Evolutionary conservation across 441 rosid species (phyloP).

Genomic region (Viola pubescens): DNA sequence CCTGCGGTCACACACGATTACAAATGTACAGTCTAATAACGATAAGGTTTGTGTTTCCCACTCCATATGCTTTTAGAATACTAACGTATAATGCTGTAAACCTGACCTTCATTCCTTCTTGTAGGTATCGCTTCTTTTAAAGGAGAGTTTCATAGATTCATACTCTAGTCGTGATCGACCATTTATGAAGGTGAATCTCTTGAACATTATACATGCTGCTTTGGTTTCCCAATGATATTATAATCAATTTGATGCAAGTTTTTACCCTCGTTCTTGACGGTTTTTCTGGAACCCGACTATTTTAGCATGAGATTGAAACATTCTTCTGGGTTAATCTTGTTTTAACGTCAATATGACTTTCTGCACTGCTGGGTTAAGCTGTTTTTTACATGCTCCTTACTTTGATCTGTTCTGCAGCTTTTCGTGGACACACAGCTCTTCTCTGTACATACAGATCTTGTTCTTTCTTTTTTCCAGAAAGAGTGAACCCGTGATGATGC

Average conservation of each 20-base stretch:
- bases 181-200: slow-evolving; percentile 59
- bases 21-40: slow-evolving; percentile 83
- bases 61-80: neutral
- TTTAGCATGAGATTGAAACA: neutral
- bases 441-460: slow-evolving; percentile 91
- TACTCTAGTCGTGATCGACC: slow-evolving; percentile 64
- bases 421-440: slow-evolving; percentile 96
- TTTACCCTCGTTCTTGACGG: neutral
- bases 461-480: slow-evolving; percentile 88
- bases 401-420: slow-evolving; percentile 40
- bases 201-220: neutral
- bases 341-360: neutral
- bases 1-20: slow-evolving; percentile 82
- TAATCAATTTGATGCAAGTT: neutral
- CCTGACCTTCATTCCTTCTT: slow-evolving; percentile 6
- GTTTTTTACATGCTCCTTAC: neutral
- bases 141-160: slow-evolving; percentile 89
- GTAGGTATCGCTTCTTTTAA: slow-evolving; percentile 88
- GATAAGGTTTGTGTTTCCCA: slow-evolving; percentile 59
- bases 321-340: neutral
- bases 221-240: neutral
- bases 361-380: neutral
- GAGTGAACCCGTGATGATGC: slow-evolving; percentile 33
- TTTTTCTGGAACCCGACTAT: neutral
- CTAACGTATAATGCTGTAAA: neutral